A percentile compares a stretch with the other conserved stretches of the same genome.
phyloP scores from a whole-genome alignment of 495 filamentous ascomycete genomes.

The Aspergillus avenaceus region DNA sequence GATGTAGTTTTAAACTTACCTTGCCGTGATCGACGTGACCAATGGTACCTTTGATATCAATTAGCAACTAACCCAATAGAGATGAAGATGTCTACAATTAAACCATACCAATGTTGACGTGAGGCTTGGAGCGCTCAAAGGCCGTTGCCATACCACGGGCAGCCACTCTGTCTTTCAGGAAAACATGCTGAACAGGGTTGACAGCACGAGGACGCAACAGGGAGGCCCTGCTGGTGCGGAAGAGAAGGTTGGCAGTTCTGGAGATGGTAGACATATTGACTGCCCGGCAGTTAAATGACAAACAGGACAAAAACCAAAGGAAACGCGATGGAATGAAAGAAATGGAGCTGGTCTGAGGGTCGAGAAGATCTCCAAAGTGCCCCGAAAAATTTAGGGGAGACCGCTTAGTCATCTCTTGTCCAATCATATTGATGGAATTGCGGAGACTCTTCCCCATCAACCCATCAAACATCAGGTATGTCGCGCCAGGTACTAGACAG shows the following conservation, averaged over 20 bases:
- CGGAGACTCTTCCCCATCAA: slow-evolving; percentile 20
- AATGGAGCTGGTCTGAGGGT: slow-evolving; percentile 16
- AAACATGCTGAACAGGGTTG: slow-evolving; percentile 68
- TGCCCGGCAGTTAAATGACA: slow-evolving; percentile 29
- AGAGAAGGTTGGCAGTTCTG: slow-evolving; percentile 62
- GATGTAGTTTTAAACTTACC: slow-evolving; percentile 44
- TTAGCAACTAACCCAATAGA: slow-evolving; percentile 5
- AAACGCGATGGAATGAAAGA: slow-evolving; percentile 29
- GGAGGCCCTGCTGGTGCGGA: slow-evolving; percentile 63
- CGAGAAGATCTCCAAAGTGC: slow-evolving; percentile 18
- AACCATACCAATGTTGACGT: slow-evolving; percentile 88
- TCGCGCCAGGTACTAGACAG: slow-evolving; percentile 5
- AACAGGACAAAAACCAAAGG: slow-evolving; percentile 32
- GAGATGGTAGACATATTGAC: slow-evolving; percentile 61
- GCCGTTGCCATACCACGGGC: slow-evolving; percentile 69
- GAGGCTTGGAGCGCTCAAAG: slow-evolving; percentile 90
- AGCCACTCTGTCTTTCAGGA: slow-evolving; percentile 62
- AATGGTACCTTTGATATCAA: slow-evolving; percentile 69
- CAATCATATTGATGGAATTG: slow-evolving; percentile 39
- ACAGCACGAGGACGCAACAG: slow-evolving; percentile 55
- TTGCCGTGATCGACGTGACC: slow-evolving; percentile 99
- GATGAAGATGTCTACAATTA: not conserved
- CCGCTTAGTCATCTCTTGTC: slow-evolving; percentile 37
- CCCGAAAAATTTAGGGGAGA: slow-evolving; percentile 41
- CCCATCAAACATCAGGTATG: not conserved